Base-by-base conservation (phyloP, 75 land plant genomes). In the Isoetes taiwanensis region DNA sequence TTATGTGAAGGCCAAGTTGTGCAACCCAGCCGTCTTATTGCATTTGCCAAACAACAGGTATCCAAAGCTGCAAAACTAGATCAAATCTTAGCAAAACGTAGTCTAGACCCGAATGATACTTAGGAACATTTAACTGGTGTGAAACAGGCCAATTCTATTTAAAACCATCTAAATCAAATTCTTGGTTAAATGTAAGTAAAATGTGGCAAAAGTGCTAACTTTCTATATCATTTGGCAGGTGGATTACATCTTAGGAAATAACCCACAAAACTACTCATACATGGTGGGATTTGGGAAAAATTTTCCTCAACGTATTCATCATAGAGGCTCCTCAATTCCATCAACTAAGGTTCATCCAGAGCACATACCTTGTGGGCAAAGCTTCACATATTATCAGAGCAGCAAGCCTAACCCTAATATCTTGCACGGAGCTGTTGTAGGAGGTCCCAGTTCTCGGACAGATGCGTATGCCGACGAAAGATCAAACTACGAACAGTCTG, bases 231-330 rank as follows among this genome's bases (percentile, higher is more conserved):
- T 6, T 61, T 2, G 58, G 30, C 64, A 80, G 81, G 73, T 63
- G 43, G 84, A 88, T 58, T 88, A 88, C 73, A 80, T 88, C 33
- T 72, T 88, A 25, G 87, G 95, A 1, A 66, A 78, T 28, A 83
- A 88, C 35, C 87, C 95, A 1, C 58, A 56, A 59, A 66, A 66
- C 20, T 68, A 64, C 58, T 84, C 89, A 64, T 88, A 83, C 71
- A 58, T 88, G 64, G 80, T 84, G 4, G 95, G 95, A 0, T 88
- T 70, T 38, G 78, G 79, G 28, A n/a, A 24, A 6, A 68, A 52
- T 9, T 78, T 61, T 32, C 95, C 95, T 0, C 16, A 28, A 0
- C 78, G 76, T 23, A 76, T 76, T 23, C 87, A 88, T 64, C 95
- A 88, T 59, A 63, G 82, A 52, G 81, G 78, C 12, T 62, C 87